phyloP scores from a whole-genome alignment of 2,329 filamentous ascomycete genomes.

The Nemania diffusa region DNA sequence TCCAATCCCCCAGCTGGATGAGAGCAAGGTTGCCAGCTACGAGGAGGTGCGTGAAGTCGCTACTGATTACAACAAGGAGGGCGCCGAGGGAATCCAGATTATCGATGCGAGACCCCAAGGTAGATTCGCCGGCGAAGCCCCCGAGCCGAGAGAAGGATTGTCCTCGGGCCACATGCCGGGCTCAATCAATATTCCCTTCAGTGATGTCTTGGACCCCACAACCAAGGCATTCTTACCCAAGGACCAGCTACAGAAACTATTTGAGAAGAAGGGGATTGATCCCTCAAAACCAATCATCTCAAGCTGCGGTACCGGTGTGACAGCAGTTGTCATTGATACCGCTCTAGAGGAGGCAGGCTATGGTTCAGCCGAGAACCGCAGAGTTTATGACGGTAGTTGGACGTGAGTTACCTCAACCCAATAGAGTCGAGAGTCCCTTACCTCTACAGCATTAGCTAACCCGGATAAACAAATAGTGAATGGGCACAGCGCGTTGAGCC shows the following conservation, averaged over 20 bases:
- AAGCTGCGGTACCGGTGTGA: slow-evolving; percentile 93
- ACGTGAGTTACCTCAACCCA: slow-evolving; percentile 73
- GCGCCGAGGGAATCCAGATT: slow-evolving; percentile 84
- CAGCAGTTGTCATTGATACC: slow-evolving; percentile 88
- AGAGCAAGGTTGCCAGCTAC: slow-evolving; percentile 77
- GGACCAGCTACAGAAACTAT: slow-evolving; percentile 77
- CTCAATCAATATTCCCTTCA: slow-evolving; percentile 83
- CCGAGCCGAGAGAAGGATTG: slow-evolving; percentile 86
- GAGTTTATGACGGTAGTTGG: slow-evolving; percentile 96
- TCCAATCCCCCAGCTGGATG: slow-evolving; percentile 69
- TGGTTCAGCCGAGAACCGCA: slow-evolving; percentile 72
- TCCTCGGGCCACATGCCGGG: slow-evolving; percentile 93
- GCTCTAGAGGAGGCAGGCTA: slow-evolving; percentile 83
- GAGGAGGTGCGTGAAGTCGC: slow-evolving; percentile 85
- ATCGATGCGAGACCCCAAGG: slow-evolving; percentile 85
- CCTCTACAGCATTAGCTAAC: slow-evolving; percentile 43
- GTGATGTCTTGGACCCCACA: slow-evolving; percentile 80
- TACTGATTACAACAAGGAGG: slow-evolving; percentile 81
- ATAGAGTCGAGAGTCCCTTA: background rate
- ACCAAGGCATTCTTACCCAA: slow-evolving; percentile 82
- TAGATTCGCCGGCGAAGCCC: slow-evolving; percentile 82
- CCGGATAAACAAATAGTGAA: slow-evolving; percentile 57
- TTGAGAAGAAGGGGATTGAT: slow-evolving; percentile 83
- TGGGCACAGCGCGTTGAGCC: slow-evolving; percentile 74
- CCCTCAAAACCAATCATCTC: slow-evolving; percentile 83